Evolutionary conservation across 257 asterid genomes (phyloP).

Genomic region (Knoxia roxburghii): DNA sequence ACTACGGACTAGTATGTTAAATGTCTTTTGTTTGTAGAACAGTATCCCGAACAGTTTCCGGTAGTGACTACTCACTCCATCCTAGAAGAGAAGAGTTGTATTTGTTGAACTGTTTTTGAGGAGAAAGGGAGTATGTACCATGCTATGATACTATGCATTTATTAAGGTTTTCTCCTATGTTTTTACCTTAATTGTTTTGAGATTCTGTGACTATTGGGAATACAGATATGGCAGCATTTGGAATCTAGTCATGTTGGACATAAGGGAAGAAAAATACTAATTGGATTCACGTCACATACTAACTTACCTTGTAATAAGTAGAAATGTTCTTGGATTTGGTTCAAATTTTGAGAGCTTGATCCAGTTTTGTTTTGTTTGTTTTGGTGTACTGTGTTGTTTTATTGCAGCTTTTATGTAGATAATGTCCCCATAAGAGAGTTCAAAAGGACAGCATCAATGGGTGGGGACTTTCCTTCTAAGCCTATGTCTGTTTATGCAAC

Average conservation of each 20-base stretch:
- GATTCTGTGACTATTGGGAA: neutral
- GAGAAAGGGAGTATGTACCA: too few relatives aligned
- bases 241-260: neutral
- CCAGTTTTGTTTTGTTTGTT: conserved; percentile 24
- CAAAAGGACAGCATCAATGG: conserved; percentile 57
- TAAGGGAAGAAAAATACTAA: neutral
- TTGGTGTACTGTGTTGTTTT: conserved; percentile 13
- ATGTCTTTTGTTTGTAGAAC: neutral
- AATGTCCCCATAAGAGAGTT: conserved; percentile 75
- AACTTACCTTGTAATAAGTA: too few relatives aligned
- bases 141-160: neutral
- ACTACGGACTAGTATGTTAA: neutral
- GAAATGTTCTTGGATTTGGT: neutral
- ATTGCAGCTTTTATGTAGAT: conserved; percentile 73
- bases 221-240: neutral
- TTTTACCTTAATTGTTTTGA: neutral
- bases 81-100: too few relatives aligned
- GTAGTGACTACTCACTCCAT: too few relatives aligned
- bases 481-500: conserved; percentile 82
- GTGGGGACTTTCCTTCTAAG: conserved; percentile 84
- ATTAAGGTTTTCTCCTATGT: neutral
- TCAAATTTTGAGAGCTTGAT: conserved; percentile 8
- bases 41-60: too few relatives aligned
- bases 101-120: too few relatives aligned
- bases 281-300: too few relatives aligned